Evolutionary conservation across 352 stramenopile species (phyloP).

Genomic region (Globisporangium carolinianum): DNA sequence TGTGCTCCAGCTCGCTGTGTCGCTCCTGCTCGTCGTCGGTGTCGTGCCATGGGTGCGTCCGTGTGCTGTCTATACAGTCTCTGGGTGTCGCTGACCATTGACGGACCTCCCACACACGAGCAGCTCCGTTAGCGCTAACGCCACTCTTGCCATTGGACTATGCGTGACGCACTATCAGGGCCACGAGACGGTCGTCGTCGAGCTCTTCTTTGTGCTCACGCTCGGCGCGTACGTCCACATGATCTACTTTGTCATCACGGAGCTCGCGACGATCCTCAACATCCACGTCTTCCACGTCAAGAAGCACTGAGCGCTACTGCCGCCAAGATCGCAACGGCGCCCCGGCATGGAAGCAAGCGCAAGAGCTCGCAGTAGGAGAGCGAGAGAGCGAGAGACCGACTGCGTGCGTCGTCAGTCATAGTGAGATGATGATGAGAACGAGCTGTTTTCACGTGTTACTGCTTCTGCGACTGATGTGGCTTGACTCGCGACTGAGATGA

Average conservation of each 20-base stretch:
- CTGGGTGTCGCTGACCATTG: neutral
- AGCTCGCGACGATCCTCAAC: conserved; percentile 65
- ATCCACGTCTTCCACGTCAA: conserved; percentile 85
- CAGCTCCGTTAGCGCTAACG: too few relatives aligned
- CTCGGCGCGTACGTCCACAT: conserved; percentile 69
- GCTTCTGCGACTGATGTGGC: too few relatives aligned
- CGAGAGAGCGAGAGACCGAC: neutral
- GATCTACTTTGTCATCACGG: conserved; percentile 74
- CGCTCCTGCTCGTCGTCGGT: conserved; percentile 58
- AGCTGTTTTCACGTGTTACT: too few relatives aligned
- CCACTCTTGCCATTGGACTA: neutral
- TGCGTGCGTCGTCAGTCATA: neutral
- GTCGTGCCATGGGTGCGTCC: conserved; percentile 64
- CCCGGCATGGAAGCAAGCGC: neutral
- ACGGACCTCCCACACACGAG: neutral
- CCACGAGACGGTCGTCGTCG: conserved; percentile 55
- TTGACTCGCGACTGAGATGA: neutral
- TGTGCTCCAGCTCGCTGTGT: conserved; percentile 47
- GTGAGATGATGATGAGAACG: too few relatives aligned
- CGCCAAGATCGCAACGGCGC: neutral
- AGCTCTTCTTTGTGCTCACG: conserved; percentile 77
- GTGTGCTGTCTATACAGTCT: neutral
- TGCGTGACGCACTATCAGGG: conserved; percentile 21
- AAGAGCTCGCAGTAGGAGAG: neutral
- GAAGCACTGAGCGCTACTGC: conserved; percentile 28